Evolutionary conservation across 1,139 yeast genomes (phyloP).

Genomic region (Yamadazyma trypodendri): DNA sequence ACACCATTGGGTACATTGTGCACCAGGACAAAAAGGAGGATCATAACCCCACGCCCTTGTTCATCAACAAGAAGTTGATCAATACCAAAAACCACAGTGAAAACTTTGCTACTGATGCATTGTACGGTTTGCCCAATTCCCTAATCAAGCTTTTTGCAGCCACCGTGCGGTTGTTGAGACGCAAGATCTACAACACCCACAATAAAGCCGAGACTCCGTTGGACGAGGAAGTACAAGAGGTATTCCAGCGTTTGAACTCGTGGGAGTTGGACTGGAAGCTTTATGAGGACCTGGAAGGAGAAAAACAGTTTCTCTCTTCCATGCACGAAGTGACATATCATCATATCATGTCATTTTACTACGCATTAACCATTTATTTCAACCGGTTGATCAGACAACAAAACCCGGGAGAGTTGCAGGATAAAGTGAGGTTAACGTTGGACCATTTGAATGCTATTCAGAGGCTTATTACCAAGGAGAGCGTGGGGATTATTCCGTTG

Average conservation of each 20-base stretch:
- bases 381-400: slow-evolving; percentile 62
- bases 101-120: slow-evolving; percentile 72
- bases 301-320: slow-evolving; percentile 45
- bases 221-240: slow-evolving; percentile 41
- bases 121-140: slow-evolving; percentile 84
- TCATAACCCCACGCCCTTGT: slow-evolving; percentile 36
- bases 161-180: slow-evolving; percentile 62
- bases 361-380: slow-evolving; percentile 73
- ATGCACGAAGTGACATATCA: slow-evolving; percentile 77
- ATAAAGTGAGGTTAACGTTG: slow-evolving; percentile 59
- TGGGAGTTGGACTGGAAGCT: slow-evolving; percentile 74
- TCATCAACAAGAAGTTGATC: slow-evolving; percentile 44
- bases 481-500: slow-evolving; percentile 67
- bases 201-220: slow-evolving; percentile 27
- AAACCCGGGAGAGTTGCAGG: slow-evolving; percentile 53
- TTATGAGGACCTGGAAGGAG: slow-evolving; percentile 19
- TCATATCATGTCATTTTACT: slow-evolving; percentile 78
- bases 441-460: slow-evolving; percentile 66
- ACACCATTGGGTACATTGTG: slow-evolving; percentile 14
- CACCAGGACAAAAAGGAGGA: slow-evolving; percentile 3
- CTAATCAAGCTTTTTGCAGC: slow-evolving; percentile 69
- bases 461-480: slow-evolving; percentile 49
- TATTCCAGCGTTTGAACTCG: slow-evolving; percentile 51
- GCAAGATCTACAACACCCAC: slow-evolving; percentile 53
- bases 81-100: slow-evolving; percentile 49